Evolutionary conservation across 768 basidiomycete species (phyloP), one percentile per base, ranked within the genome.

Genomic region (Tylopilus plumbeoviolaceoides): DNA sequence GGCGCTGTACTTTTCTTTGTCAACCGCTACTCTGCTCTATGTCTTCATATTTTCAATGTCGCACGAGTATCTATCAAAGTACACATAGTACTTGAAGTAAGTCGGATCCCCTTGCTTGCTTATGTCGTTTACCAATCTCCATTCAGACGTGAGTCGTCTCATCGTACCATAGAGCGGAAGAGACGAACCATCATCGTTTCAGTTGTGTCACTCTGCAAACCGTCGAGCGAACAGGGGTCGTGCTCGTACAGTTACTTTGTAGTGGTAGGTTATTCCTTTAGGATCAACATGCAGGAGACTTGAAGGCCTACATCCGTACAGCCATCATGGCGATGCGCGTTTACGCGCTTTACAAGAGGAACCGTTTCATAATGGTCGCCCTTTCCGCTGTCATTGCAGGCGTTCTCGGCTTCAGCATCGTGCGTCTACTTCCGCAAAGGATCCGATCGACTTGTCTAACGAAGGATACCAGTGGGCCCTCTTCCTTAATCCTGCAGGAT

Each of bases 21-120:
- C 28, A 78, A 74, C 40, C 75, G 77, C 10, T 79, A 78, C 48
- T 21, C 72, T n/a, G 56, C 69, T 7, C 52, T 78, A 7, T 49
- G 72, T 12, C 71, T 72, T 7, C 75, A 74, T 33, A 58, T 74
- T 11, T 72, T 75, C 12, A 65, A 73, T 31, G 50, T 72, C 27
- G 42, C 69, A 5, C 68, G 73, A 44, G 65, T 58, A 18, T 75
- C 73, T 47, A 73, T 67, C 64, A 51, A 58, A 23, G 2, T 17
- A 11, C n/a, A 28, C 27, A 28, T 8, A 4, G 8, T 5, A 23
- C 31, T 31, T 9, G 9, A 36, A 28, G 57, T 62, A 51, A 28
- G 57, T 53, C 15, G 2, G 9, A 21, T 21, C 28, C 7, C 12
- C 15, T 15, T 35, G 1, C 12, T 33, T 20, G 15, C 30, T 20